Evolutionary conservation across 208 protist genomes (phyloP).

Genomic region (Leishmania braziliensis): DNA sequence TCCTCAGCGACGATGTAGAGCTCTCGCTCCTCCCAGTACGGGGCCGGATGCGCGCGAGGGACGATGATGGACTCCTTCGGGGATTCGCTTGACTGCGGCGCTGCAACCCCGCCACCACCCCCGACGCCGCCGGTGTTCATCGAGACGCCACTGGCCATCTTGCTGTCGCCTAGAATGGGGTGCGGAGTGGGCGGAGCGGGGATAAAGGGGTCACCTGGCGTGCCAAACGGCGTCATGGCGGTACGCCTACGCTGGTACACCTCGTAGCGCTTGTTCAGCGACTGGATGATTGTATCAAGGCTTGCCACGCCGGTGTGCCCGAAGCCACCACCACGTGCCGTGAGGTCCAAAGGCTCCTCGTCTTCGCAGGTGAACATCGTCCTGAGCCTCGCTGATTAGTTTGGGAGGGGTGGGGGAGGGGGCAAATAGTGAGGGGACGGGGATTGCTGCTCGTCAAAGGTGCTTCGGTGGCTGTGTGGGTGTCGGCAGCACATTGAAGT

Average conservation of each 20-base stretch:
- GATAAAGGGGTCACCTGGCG: conserved; percentile 9
- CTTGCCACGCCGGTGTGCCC: conserved; percentile 7
- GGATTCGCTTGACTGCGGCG: conserved; percentile 3
- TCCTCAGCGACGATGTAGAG: conserved; percentile 70
- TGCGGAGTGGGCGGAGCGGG: conserved; percentile 15
- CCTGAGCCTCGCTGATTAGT: not conserved
- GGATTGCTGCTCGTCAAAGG: not conserved
- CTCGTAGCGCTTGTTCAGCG: conserved; percentile 35
- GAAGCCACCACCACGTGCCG: not conserved
- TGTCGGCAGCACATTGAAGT: not conserved
- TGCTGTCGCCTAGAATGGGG: conserved; percentile 31
- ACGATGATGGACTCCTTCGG: conserved; percentile 8
- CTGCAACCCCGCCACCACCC: not conserved
- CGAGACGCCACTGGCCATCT: conserved; percentile 1
- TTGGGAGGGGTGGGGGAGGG: not conserved
- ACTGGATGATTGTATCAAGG: conserved; percentile 31
- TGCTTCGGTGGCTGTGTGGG: not conserved
- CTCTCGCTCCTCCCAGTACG: conserved; percentile 67
- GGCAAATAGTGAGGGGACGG: not conserved
- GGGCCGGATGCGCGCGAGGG: conserved; percentile 8
- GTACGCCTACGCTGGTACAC: conserved; percentile 31
- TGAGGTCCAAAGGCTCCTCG: conserved; percentile 8
- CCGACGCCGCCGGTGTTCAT: not conserved
- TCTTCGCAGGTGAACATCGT: conserved; percentile 1
- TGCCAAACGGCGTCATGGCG: conserved; percentile 25